A percentile compares a stretch with the other conserved stretches of the same genome.
Evolutionary conservation across 495 filamentous ascomycete species (phyloP).

Genomic region (Penicillium argentinense): DNA sequence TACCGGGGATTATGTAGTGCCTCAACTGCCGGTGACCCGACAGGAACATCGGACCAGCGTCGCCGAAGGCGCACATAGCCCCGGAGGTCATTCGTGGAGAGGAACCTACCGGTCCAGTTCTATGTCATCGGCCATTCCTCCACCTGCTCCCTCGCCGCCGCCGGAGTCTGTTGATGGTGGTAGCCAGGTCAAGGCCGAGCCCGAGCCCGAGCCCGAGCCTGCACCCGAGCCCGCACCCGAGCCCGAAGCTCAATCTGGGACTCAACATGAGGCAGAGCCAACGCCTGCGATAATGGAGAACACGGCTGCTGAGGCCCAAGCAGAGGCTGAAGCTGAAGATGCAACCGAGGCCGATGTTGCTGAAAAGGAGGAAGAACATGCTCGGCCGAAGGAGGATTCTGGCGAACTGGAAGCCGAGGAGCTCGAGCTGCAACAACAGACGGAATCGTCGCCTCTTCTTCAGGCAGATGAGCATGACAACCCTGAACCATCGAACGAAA

Average conservation of each 20-base stretch:
- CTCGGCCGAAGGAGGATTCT: background rate
- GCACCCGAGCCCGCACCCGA: background rate
- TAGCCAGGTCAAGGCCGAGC: background rate
- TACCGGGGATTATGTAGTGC: slow-evolving; percentile 46
- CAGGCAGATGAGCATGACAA: slow-evolving; percentile 3
- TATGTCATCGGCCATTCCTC: slow-evolving; percentile 21
- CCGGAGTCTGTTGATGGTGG: slow-evolving; percentile 21
- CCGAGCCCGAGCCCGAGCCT: background rate
- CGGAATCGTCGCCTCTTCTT: background rate
- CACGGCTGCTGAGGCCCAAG: slow-evolving; percentile 3
- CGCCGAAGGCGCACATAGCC: slow-evolving; percentile 7
- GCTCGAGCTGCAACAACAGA: slow-evolving; percentile 1
- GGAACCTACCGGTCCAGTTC: slow-evolving; percentile 23
- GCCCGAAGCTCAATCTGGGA: no score
- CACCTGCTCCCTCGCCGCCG: slow-evolving; percentile 25
- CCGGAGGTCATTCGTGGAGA: slow-evolving; percentile 20
- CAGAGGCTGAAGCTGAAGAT: slow-evolving; percentile 4
- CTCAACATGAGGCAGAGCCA: no score
- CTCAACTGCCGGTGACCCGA: slow-evolving; percentile 7
- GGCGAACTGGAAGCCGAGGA: background rate
- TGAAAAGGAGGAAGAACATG: background rate
- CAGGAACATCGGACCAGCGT: slow-evolving; percentile 14
- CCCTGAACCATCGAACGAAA: slow-evolving; percentile 2
- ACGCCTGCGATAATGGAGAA: slow-evolving; percentile 2
- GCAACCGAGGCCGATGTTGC: background rate